These are phyloP conservation scores for Aspergillus hancockii DNA, from an alignment of 495 filamentous ascomycete species.

Conservation along the genomic window DNA sequence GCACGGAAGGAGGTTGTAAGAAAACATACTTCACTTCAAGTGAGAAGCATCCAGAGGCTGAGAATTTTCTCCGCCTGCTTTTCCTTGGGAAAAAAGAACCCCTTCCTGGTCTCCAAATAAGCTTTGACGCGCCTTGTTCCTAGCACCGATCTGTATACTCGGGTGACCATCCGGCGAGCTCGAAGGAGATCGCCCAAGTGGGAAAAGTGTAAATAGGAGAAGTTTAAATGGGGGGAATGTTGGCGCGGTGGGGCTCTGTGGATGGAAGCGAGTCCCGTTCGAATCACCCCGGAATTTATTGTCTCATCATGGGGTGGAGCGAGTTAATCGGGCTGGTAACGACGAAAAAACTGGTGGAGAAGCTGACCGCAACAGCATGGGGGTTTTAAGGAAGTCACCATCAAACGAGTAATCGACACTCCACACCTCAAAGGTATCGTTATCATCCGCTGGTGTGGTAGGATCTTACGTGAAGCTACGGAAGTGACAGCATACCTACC, in stretches of 20 bases:
- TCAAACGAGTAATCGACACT: not conserved
- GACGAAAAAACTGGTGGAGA: not conserved
- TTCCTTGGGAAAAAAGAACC: not conserved
- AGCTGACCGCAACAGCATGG: not conserved
- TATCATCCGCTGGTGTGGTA: not conserved
- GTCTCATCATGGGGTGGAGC: not conserved
- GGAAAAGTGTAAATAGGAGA: constrained; percentile 4
- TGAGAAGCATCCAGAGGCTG: not conserved
- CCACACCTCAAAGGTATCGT: not conserved
- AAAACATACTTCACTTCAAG: not conserved
- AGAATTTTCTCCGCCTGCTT: not conserved
- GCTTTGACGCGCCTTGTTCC: not conserved
- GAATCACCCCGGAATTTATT: not conserved
- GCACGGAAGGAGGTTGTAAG: not conserved
- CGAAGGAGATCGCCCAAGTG: not conserved
- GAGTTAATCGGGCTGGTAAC: not conserved
- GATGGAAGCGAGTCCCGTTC: not conserved
- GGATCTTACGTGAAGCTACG: not conserved
- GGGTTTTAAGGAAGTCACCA: not conserved
- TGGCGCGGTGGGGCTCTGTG: not conserved
- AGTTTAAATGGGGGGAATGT: not conserved
- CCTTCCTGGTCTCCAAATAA: not conserved
- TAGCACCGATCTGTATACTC: constrained; percentile 2
- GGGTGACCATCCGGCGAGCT: not conserved
- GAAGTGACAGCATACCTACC: not conserved